Evolutionary conservation across 2,329 filamentous ascomycete species (phyloP).

Genomic region (Rhexocercosporidium sp.): DNA sequence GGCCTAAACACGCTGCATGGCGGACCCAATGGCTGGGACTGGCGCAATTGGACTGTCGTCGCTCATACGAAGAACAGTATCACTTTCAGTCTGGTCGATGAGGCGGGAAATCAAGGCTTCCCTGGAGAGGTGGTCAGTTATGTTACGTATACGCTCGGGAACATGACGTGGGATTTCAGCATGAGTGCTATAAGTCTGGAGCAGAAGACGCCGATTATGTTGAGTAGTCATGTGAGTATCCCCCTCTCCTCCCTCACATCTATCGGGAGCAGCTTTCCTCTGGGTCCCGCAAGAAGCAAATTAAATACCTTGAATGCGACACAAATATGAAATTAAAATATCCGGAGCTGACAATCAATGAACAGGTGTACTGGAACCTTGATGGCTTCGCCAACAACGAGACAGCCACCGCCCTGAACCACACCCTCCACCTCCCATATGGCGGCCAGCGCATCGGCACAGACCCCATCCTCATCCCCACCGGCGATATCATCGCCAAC

Average conservation of each 20-base stretch:
- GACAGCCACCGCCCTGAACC: conserved; percentile 68
- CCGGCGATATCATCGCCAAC: conserved; percentile 76
- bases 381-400: conserved; percentile 79
- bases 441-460: conserved; percentile 70
- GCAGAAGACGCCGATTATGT: conserved; percentile 82
- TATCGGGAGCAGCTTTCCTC: neutral
- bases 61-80: conserved; percentile 68
- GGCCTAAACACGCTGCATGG: conserved; percentile 72
- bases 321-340: neutral
- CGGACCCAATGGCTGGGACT: conserved; percentile 76
- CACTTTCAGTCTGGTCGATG: conserved; percentile 76
- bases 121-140: conserved; percentile 77
- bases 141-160: conserved; percentile 73
- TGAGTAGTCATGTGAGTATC: conserved; percentile 60
- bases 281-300: neutral
- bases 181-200: conserved; percentile 74
- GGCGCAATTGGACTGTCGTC: conserved; percentile 78
- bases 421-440: conserved; percentile 76
- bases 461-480: conserved; percentile 76
- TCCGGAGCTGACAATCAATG: conserved; percentile 30
- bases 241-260: neutral
- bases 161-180: conserved; percentile 66
- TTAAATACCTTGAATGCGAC: neutral
- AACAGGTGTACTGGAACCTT: conserved; percentile 81
- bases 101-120: conserved; percentile 76